Conservation (phyloP, 768 basidiomycete genomes). For the Hericium rajendrae region DNA sequence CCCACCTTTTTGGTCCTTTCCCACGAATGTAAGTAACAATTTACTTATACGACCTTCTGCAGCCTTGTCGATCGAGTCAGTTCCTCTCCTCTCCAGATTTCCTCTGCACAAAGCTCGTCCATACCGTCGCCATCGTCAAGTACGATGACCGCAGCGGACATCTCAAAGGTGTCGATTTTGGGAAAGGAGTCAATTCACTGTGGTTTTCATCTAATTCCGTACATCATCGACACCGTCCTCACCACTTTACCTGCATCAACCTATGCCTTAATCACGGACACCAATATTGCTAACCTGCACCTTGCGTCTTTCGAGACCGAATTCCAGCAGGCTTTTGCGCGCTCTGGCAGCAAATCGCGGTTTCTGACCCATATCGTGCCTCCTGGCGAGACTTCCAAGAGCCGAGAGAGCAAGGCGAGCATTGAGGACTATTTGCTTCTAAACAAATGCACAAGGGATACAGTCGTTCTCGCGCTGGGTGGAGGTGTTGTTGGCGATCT, state of each 20-base stretch:
- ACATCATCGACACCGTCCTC: conserved; percentile 73
- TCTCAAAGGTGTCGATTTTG: conserved; percentile 36
- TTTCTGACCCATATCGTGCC: conserved; percentile 73
- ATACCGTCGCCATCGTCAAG: neutral
- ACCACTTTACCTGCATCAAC: conserved; percentile 64
- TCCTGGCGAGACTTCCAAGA: conserved; percentile 92
- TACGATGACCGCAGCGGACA: conserved; percentile 18
- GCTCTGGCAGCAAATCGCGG: conserved; percentile 30
- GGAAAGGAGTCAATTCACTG: conserved; percentile 39
- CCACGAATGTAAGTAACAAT: too few relatives aligned
- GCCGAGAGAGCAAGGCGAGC: conserved; percentile 80
- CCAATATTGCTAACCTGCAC: conserved; percentile 77
- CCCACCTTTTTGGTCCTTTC: too few relatives aligned
- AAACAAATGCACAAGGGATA: conserved; percentile 86
- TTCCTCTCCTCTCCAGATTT: too few relatives aligned
- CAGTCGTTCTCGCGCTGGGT: conserved; percentile 86
- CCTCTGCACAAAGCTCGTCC: too few relatives aligned
- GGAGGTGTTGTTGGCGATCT: conserved; percentile 97
- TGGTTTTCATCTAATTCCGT: conserved; percentile 39
- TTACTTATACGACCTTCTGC: too few relatives aligned
- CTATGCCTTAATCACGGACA: conserved; percentile 91
- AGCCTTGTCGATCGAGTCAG: too few relatives aligned
- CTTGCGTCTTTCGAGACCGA: conserved; percentile 57
- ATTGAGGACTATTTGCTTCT: conserved; percentile 90
- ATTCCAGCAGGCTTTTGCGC: conserved; percentile 40